Percentiles rank a stretch among this genome's conserved stretches.
Evolutionary conservation across 768 basidiomycete species (phyloP).

Genomic region (Baorangia bicolor): DNA sequence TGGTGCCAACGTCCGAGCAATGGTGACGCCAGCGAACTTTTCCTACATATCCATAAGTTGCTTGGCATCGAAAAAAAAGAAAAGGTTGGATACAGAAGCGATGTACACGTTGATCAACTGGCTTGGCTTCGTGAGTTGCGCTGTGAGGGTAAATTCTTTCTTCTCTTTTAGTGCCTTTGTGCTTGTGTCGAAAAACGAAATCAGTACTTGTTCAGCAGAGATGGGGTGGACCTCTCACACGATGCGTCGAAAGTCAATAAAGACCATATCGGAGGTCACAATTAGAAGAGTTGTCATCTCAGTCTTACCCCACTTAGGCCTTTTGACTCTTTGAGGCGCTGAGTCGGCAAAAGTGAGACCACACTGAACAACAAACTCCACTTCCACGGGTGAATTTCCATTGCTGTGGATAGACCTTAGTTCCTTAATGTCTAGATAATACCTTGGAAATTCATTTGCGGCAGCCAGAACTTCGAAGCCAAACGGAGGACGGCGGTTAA

Average conservation of each 20-base stretch:
- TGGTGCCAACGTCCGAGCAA: conserved; percentile 57
- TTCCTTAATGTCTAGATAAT: conserved; percentile 53
- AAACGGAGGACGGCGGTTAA: conserved; percentile 74
- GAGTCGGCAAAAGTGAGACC: conserved; percentile 39
- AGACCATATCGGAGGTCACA: conserved; percentile 69
- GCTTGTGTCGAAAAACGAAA: conserved; percentile 36
- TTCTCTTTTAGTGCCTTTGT: conserved; percentile 62
- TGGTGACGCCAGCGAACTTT: conserved; percentile 64
- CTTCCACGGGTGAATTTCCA: conserved; percentile 53
- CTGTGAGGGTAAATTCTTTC: conserved; percentile 60
- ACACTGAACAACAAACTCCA: conserved; percentile 60
- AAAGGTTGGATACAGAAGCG: conserved; percentile 47
- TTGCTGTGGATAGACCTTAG: conserved; percentile 39
- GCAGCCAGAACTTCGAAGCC: conserved; percentile 66
- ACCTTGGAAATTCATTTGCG: conserved; percentile 64
- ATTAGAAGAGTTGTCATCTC: conserved; percentile 75
- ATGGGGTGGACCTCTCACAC: conserved; percentile 45
- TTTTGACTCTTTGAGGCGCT: conserved; percentile 41
- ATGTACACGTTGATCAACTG: conserved; percentile 63
- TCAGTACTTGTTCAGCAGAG: conserved; percentile 2
- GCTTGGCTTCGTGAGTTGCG: conserved; percentile 69
- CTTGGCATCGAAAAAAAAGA: conserved; percentile 10
- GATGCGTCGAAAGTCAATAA: conserved; percentile 79
- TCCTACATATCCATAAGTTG: conserved; percentile 49
- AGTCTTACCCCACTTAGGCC: conserved; percentile 40